Percentiles rank a stretch among this genome's conserved stretches.
phyloP scores from a whole-genome alignment of 1,139 yeast species.

The Casaregolazyma lundiana region DNA sequence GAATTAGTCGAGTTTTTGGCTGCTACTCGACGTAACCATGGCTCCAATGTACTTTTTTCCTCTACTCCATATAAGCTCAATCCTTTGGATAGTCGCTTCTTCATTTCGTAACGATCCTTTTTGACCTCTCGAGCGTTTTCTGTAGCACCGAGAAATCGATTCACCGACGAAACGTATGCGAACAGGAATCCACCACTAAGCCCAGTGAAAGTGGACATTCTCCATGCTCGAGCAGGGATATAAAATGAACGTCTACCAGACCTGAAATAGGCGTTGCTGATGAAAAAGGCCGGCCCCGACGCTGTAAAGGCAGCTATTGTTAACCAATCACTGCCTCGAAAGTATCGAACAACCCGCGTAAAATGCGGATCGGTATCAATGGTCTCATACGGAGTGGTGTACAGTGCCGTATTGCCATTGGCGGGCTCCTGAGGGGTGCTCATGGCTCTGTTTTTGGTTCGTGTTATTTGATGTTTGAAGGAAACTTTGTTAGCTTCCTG shows the following conservation, averaged over 20 bases:
- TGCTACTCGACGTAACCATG: conserved; percentile 70
- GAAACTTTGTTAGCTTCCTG: background rate
- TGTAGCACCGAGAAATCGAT: conserved; percentile 73
- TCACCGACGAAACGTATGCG: conserved; percentile 58
- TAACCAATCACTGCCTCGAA: conserved; percentile 63
- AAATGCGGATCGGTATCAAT: conserved; percentile 83
- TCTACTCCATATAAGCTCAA: conserved; percentile 57
- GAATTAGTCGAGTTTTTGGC: conserved; percentile 79
- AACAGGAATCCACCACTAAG: conserved; percentile 65
- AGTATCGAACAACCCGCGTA: conserved; percentile 63
- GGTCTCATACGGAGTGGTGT: conserved; percentile 35
- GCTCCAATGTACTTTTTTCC: conserved; percentile 51
- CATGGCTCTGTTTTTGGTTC: background rate
- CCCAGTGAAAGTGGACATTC: conserved; percentile 59
- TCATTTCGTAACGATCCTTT: conserved; percentile 71
- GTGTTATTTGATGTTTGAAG: background rate
- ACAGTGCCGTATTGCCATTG: conserved; percentile 29
- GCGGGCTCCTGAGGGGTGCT: conserved; percentile 12
- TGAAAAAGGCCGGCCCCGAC: conserved; percentile 60
- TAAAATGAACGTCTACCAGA: conserved; percentile 54
- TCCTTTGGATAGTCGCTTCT: conserved; percentile 61
- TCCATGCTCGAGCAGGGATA: conserved; percentile 52
- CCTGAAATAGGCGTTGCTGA: conserved; percentile 51
- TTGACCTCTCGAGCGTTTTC: conserved; percentile 71
- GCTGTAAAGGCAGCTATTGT: conserved; percentile 61